These are phyloP conservation scores for Fonsecaea multimorphosa DNA, from an alignment of 2,329 filamentous ascomycete species.

Conservation along the genomic window DNA sequence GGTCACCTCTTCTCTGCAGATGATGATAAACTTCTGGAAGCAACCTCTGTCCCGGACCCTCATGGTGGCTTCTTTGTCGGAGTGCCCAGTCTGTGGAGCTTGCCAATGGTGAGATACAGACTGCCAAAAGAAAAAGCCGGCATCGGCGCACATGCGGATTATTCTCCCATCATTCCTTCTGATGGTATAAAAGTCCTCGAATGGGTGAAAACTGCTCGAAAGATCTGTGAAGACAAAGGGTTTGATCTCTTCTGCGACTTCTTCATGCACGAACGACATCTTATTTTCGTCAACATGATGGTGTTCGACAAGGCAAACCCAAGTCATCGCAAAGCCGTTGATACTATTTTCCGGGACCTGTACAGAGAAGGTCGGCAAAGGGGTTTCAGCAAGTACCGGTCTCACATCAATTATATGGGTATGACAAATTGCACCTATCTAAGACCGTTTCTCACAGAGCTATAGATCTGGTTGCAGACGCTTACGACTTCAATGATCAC, in stretches of 20 bases:
- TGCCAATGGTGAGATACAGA: constrained; percentile 32
- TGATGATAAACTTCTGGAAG: constrained; percentile 30
- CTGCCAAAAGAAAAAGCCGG: constrained; percentile 27
- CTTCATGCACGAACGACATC: constrained; percentile 35
- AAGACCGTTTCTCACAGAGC: not conserved
- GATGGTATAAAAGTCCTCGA: constrained; percentile 28
- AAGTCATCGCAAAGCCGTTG: constrained; percentile 25
- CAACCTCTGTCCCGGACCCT: constrained; percentile 27
- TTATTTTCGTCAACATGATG: constrained; percentile 37
- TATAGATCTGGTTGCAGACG: constrained; percentile 30
- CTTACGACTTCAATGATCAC: constrained; percentile 33
- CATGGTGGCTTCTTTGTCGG: constrained; percentile 35
- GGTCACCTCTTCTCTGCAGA: constrained; percentile 32
- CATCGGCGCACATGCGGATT: constrained; percentile 34
- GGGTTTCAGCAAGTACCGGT: constrained; percentile 35
- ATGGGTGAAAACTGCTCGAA: constrained; percentile 27
- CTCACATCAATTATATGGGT: constrained; percentile 36
- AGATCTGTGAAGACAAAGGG: constrained; percentile 27
- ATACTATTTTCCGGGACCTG: constrained; percentile 28
- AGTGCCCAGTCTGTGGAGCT: constrained; percentile 32
- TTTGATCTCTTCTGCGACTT: constrained; percentile 36
- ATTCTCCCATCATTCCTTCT: constrained; percentile 35
- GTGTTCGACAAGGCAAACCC: constrained; percentile 32
- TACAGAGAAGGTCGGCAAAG: constrained; percentile 27
- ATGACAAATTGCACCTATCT: not conserved